Percentiles rank a stretch among this genome's conserved stretches.
These are phyloP conservation scores for Sambucus nigra DNA, from an alignment of 129 eudicot genomes.

Conservation along the genomic window DNA sequence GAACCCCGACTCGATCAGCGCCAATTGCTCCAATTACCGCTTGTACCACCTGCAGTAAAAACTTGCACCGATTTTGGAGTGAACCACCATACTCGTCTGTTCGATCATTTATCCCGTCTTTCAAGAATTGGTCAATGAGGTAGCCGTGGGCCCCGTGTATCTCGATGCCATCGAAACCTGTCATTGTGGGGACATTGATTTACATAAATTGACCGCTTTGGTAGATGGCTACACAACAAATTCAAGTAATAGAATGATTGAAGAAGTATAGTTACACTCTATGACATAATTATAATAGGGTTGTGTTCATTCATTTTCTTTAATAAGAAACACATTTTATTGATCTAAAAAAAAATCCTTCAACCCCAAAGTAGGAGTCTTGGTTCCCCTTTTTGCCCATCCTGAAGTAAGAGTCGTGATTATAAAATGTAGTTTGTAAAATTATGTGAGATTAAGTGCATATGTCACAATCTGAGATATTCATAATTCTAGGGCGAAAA, in stretches of 20 bases:
- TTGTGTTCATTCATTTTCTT: too few relatives aligned
- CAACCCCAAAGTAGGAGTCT: too few relatives aligned
- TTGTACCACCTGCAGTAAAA: conserved; percentile 45
- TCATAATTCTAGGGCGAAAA: too few relatives aligned
- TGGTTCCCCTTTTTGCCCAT: too few relatives aligned
- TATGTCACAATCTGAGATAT: too few relatives aligned
- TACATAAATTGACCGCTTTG: background rate
- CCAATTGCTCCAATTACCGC: conserved; percentile 64
- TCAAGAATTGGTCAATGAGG: conserved; percentile 83
- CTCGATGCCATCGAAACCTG: conserved; percentile 95
- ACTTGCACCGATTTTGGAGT: conserved; percentile 66
- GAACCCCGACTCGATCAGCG: conserved; percentile 55
- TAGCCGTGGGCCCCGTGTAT: conserved; percentile 96
- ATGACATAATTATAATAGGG: too few relatives aligned
- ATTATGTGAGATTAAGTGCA: too few relatives aligned
- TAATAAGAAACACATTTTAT: too few relatives aligned
- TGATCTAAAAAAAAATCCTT: too few relatives aligned
- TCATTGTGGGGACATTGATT: background rate
- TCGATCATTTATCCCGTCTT: conserved; percentile 77
- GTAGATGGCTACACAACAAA: background rate
- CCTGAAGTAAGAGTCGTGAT: too few relatives aligned
- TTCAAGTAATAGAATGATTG: background rate
- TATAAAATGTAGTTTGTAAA: too few relatives aligned
- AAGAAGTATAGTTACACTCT: background rate
- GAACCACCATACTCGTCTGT: conserved; percentile 79